Evolutionary conservation across 306 rosid genomes (phyloP), one percentile per base, ranked within the genome.

Genomic region (Cicer bijugum): DNA sequence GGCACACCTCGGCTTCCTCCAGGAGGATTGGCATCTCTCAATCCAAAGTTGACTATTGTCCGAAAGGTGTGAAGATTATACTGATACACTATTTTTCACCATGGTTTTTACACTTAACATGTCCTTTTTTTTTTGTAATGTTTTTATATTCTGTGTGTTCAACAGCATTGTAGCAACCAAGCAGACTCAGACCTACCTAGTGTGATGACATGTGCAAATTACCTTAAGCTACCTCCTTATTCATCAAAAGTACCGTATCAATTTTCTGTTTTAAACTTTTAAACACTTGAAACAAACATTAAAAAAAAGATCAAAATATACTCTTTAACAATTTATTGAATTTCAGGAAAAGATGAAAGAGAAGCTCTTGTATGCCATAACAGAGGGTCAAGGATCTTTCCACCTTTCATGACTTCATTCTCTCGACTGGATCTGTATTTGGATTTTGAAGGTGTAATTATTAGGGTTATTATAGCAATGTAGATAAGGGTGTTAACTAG

Each of bases 191-290:
- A 95, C 82, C 85, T 95, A 66, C 99, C 99, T 10, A 95, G 99
- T 12, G 99, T 92, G 86, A 95, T 95, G 99, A 92, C 99, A 5
- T 95, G 99, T 68, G 99, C 99, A 71, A 95, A 95, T 81, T 95
- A 95, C 82, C 96, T 95, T 66, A 95, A 95, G 90, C 79, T 95
- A 69, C 99, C 99, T 20, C 92, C 99, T 7, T 95, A 92, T 88
- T 87, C 97, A 15, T 85, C 97, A 75, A 92, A 92, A 78, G 99
- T 95, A 66, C 53, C 28, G 16, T 57, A 43, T 51, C 45, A 20
- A 0, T 58, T 74, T 70, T 57, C 51, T 72, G 66, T 75, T 72
- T 71, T 53, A 64, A 51, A 19, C 72, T 57, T 12, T 6, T 45
- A 52, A 16, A 38, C 33, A 35, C 38, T 50, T 12, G 10, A 16